Evolutionary conservation across 805 yeast species (phyloP), one percentile per base, ranked within the genome.

Genomic region (Ogataea parapolymorpha): DNA sequence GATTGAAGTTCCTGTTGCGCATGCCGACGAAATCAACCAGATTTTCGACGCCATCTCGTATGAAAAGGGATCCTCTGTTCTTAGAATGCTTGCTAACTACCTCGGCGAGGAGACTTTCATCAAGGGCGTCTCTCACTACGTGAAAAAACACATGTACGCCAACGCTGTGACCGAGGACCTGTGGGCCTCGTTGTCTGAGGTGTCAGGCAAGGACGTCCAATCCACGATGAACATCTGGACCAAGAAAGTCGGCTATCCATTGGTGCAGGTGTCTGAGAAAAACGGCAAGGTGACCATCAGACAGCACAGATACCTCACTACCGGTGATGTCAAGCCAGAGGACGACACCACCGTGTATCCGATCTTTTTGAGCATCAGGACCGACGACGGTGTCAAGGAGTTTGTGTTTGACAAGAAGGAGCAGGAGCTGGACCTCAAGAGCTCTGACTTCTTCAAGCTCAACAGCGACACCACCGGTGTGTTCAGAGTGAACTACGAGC

Each of bases 1-100:
- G 12, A 80, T 86, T 49, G 85, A 85, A 63, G 95, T 86, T n/a
- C 86, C 88, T 6, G 86, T 87, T n/a, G 63, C 74, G 51, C 80
- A 82, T 54, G 91, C 91, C 6, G 79, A 80, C 51, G 91, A 86
- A 56, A 82, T 86, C 44, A 82, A 82, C 56, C 91, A 86, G 67
- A 79, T 85, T 22, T 86, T 86, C 56, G 95, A 86, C 58, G 82
- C 82, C 29, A 86, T 86, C 44, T 85, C 95, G 5, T 86, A 86
- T 62, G 70, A 80, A 49, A 86, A 86, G 67, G 95, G 95, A 39
- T 82, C 89, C 4, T 79, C 91, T 20, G 74, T 82, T 12, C 75
- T 86, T 47, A 72, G 80, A 59, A 86, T 86, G 95, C 68, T 85
- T 41, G 79, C 90, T 29, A 75, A 74, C 49, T 79, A 77, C 69